Percentiles rank a stretch among this genome's conserved stretches.
Conservation (phyloP, 2,329 filamentous ascomycete genomes). For the Calonectria naviculata region DNA sequence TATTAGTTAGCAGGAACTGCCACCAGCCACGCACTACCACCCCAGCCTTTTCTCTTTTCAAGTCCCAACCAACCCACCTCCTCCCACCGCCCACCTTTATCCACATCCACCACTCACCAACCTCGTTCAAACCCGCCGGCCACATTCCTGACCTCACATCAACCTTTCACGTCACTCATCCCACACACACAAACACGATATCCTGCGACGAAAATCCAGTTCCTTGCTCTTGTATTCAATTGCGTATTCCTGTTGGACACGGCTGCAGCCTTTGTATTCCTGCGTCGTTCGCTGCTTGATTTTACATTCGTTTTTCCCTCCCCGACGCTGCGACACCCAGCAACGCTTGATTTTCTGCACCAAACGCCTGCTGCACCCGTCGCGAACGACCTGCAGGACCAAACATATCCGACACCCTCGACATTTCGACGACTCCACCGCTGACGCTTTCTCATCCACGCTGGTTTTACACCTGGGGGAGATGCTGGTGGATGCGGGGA, state of each 20-base stretch:
- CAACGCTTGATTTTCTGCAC: constrained; percentile 5
- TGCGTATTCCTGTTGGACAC: constrained; percentile 16
- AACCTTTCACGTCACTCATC: constrained; percentile 40
- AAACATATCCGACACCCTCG: neutral
- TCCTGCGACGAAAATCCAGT: constrained; percentile 9
- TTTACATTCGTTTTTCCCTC: constrained; percentile 14
- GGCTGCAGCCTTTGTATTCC: neutral
- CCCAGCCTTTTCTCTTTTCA: constrained; percentile 45
- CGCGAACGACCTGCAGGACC: constrained; percentile 1
- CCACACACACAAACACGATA: constrained; percentile 23
- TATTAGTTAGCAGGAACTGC: constrained; percentile 39
- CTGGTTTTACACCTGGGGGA: constrained; percentile 23
- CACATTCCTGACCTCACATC: constrained; percentile 42
- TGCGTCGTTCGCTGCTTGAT: neutral
- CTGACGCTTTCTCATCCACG: neutral
- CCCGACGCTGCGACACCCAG: constrained; percentile 7
- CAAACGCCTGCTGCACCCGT: neutral
- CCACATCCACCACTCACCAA: constrained; percentile 31
- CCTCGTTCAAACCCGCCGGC: constrained; percentile 28
- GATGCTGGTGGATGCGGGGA: constrained; percentile 38
- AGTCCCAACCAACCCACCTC: constrained; percentile 27
- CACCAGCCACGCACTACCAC: constrained; percentile 43
- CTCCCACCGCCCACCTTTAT: constrained; percentile 12
- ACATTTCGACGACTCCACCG: neutral
- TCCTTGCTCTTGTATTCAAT: constrained; percentile 12